Base-by-base conservation (phyloP, 192 early-diverging fungal species). In the Coemansia sp. region DNA sequence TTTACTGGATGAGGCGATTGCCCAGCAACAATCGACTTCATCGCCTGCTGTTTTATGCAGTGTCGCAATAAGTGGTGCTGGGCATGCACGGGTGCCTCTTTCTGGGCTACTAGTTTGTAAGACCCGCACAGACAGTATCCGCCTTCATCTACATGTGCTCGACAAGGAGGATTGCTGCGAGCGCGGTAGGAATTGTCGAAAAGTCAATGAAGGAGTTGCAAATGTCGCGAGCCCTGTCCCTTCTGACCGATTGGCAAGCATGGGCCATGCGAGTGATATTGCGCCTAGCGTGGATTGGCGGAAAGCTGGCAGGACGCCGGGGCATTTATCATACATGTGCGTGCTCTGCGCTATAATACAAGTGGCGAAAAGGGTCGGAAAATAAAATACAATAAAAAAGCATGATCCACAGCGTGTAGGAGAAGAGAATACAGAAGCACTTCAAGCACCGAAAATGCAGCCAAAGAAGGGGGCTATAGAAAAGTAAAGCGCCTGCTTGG, bases 211-310 rank as follows among this genome's bases (percentile, higher is more conserved):
- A 31, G 26, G 51, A 55, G 51, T 33, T 31, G 51, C 51, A 55
- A 55, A 33, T 31, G 51, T 8, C 43, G 28, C 5, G 24, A 28
- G 51, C 24, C 26, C 24, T 55, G 10, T 55, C 48, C 23, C 48
- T 26, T 26, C 51, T 55, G 51, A 34, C 51, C 26, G 51, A 55
- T 55, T 55, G 51, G 51, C 51, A 55, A 26, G 24, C 51, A 55
- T 28, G 51, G 31, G 24, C 51, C 24, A 55, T 55, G 51, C 51
- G 26, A 26, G 51, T 55, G 26, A 28, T 55, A 55, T 55, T 55
- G 51, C 51, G 51, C 24, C 51, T 14, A 16, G 51, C 51, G 51
- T 55, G 51, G 51, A 55, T 55, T 26, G 51, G 51, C 51, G 51
- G 51, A 55, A 14, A 16, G 51, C 51, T 26, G 13, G 51, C 51